These are phyloP conservation scores for Cyberlindnera sargentensis DNA, from an alignment of 805 yeast genomes.

Conservation along the genomic window DNA sequence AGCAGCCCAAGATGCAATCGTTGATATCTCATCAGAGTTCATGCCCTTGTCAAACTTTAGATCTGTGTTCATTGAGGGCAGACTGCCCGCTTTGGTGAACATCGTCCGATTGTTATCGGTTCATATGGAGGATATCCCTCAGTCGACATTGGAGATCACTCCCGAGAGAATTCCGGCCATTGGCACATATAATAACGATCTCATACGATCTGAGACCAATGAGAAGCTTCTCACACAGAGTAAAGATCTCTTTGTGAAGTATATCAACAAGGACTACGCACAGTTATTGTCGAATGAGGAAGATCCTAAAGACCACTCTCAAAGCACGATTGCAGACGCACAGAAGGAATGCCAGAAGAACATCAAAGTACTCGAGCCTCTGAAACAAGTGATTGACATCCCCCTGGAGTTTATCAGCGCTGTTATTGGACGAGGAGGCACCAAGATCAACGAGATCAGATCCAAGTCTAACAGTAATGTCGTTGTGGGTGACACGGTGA, in stretches of 20 bases:
- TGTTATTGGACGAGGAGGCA: slow-evolving; percentile 12
- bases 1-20: background rate
- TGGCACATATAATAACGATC: slow-evolving; percentile 1
- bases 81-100: background rate
- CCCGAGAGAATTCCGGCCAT: slow-evolving; percentile 8
- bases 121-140: background rate
- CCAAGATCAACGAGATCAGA: slow-evolving; percentile 16
- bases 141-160: background rate
- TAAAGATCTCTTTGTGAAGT: slow-evolving; percentile 2
- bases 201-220: slow-evolving; percentile 7
- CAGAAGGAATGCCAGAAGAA: slow-evolving; percentile 5
- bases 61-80: slow-evolving; percentile 4
- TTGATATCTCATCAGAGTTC: slow-evolving; percentile 9
- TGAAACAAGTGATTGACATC: slow-evolving; percentile 10
- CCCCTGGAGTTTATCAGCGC: slow-evolving; percentile 12
- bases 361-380: slow-evolving; percentile 2
- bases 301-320: slow-evolving; percentile 3
- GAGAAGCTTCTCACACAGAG: slow-evolving; percentile 9
- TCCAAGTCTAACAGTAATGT: slow-evolving; percentile 14
- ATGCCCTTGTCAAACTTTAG: slow-evolving; percentile 15
- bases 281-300: slow-evolving; percentile 1
- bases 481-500: slow-evolving; percentile 10
- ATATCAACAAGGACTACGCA: slow-evolving; percentile 3
- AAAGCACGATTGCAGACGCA: slow-evolving; percentile 7
- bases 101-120: background rate